Evolutionary conservation across 225 moss, liverwort and hornwort genomes (phyloP), one percentile per base, ranked within the genome.

Genomic region (Polytrichum commune): DNA sequence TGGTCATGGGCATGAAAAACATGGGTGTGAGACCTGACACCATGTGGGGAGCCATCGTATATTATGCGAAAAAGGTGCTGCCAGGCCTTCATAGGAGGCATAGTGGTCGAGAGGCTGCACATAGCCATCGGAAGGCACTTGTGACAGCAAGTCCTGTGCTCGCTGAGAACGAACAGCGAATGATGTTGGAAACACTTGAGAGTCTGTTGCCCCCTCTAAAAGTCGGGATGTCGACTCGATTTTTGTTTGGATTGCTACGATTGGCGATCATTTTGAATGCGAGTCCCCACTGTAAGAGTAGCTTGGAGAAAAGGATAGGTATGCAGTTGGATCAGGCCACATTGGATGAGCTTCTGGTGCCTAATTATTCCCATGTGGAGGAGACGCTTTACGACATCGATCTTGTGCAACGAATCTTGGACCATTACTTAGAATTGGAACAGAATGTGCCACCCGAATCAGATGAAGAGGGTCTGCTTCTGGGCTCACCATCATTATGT

Each of bases 351-450:
- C 74, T 90, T 0, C 77, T 90, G 1, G 87, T 90, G 74, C 89
- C 89, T 27, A 90, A 90, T 57, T 90, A 90, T 72, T 87, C 87
- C 1, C 87, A 82, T 20, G 75, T 71, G 8, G 89, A 81, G 64
- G 89, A 90, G 65, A 87, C 89, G 4, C 87, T 90, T 0, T 90
- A 90, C 35, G 89, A 90, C 23, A 86, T 87, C 28, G 89, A 90
- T 71, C 63, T 80, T 27, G 89, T 90, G 29, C 84, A 90, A 65
- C 77, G 89, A 19, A 72, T 87, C 35, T 33, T 90, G 67, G 89
- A 90, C 29, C 82, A 90, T 58, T 90, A 81, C 71, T 71, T 87
- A 55, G 53, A 74, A 22, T 32, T 90, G 69, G 87, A 87, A 53
- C 87, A 84, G 60, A 85, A 72, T 60, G 63, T 72, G 28, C 82